Evolutionary conservation across 345 rosid species (phyloP), one percentile per base, ranked within the genome.

Genomic region (Salix koriyanagi): DNA sequence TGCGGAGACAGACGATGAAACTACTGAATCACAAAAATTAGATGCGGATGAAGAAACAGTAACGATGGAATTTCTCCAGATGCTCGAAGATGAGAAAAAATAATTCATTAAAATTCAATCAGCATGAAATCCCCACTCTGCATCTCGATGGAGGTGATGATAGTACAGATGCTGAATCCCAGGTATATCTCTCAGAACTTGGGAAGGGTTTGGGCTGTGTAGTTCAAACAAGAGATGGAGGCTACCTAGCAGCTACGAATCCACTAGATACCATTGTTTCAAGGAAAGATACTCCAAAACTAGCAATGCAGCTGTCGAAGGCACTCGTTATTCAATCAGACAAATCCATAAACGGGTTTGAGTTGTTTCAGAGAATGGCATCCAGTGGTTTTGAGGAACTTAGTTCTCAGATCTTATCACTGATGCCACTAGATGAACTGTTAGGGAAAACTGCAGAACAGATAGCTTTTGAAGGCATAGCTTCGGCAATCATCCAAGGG

Each of bases 401-500:
- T 68, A 78, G 90, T 76, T 86, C 91, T 7, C 87, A 84, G 79
- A 86, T 95, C 75, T 56, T 80, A 67, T 86, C 89, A 1, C 66
- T 83, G 39, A 89, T 95, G 98, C 91, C 94, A 1, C 77, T 90
- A 60, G 99, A 95, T 26, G 99, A 95, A 76, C 86, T 95, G 30
- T 82, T 85, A 41, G 99, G 97, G 21, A 95, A 95, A 82, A 91
- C 99, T 13, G 99, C 98, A 2, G 98, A 95, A 50, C 99, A 93
- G 84, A 88, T 95, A 69, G 99, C 99, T 70, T 95, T 95, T 23
- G 99, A 95, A 82, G 99, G 99, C 39, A 89, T 95, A 65, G 99
- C 99, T 21, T 93, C 97, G 6, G 94, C 96, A 18, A 90, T 95
- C 84, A 91, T 95, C 76, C 98, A 93, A 56, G 97, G 98, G 34